Evolutionary conservation across 2,329 filamentous ascomycete species (phyloP).

Genomic region (Talaromyces sp.): DNA sequence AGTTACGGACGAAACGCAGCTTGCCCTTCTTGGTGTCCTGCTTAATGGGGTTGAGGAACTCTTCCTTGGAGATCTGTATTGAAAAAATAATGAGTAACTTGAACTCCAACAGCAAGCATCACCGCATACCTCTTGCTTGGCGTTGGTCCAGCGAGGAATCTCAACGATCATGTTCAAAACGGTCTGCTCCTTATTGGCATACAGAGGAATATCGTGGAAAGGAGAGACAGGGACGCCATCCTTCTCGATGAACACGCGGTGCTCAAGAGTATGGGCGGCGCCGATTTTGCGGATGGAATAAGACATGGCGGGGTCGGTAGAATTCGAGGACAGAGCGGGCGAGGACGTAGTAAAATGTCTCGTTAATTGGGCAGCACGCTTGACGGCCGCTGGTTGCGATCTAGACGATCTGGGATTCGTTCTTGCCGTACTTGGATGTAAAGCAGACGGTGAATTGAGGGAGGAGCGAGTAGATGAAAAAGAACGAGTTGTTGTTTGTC

Average conservation of each 20-base stretch:
- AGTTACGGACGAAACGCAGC: slow-evolving; percentile 98
- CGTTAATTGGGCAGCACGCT: slow-evolving; percentile 45
- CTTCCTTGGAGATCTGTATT: slow-evolving; percentile 91
- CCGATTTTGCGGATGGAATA: slow-evolving; percentile 85
- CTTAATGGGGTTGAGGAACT: slow-evolving; percentile 98
- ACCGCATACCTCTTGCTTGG: slow-evolving; percentile 85
- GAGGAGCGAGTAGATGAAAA: neutral
- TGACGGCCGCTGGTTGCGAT: slow-evolving; percentile 21
- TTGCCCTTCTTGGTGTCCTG: slow-evolving; percentile 99
- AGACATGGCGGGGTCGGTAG: slow-evolving; percentile 32
- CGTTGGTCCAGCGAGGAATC: slow-evolving; percentile 99
- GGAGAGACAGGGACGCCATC: slow-evolving; percentile 90
- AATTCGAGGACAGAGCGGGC: slow-evolving; percentile 27
- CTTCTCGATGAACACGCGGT: slow-evolving; percentile 97
- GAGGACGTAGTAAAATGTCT: slow-evolving; percentile 47
- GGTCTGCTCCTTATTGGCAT: slow-evolving; percentile 92
- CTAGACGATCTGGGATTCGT: neutral
- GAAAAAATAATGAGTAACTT: neutral
- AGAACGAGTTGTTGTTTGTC: slow-evolving; percentile 2
- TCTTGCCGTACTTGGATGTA: slow-evolving; percentile 12
- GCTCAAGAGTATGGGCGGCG: slow-evolving; percentile 88
- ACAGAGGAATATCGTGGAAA: slow-evolving; percentile 98
- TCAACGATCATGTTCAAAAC: slow-evolving; percentile 99
- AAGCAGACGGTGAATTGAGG: slow-evolving; percentile 19
- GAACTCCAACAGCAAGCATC: neutral